Evolutionary conservation across 192 early-diverging fungal species (phyloP).

Genomic region (Backusella australiensis): DNA sequence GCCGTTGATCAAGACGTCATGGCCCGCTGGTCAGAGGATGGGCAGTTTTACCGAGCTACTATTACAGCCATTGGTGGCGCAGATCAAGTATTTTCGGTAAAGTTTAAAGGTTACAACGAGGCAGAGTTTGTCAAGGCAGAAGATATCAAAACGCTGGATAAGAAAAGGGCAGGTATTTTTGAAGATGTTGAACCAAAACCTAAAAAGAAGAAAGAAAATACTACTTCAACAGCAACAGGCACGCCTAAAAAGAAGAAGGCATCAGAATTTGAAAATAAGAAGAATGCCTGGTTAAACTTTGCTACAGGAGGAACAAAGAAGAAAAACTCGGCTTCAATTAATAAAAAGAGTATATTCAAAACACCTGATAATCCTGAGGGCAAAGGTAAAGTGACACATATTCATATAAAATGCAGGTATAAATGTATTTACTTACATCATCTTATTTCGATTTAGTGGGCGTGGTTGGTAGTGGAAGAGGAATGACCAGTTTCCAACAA

Average conservation of each 20-base stretch:
- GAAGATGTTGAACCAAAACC: constrained; percentile 17
- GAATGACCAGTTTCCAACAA: constrained; percentile 75
- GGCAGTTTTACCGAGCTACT: constrained; percentile 63
- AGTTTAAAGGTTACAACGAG: constrained; percentile 61
- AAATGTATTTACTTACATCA: neutral
- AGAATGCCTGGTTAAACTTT: constrained; percentile 75
- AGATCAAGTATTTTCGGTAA: constrained; percentile 53
- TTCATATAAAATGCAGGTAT: neutral
- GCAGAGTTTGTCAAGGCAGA: constrained; percentile 47
- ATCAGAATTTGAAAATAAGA: constrained; percentile 64
- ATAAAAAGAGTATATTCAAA: constrained; percentile 77
- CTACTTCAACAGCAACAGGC: constrained; percentile 4
- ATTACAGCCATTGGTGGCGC: constrained; percentile 57
- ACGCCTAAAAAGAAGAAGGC: constrained; percentile 44
- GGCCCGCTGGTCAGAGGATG: constrained; percentile 65
- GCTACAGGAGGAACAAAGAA: constrained; percentile 56
- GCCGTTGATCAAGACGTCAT: constrained; percentile 58
- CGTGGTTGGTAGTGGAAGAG: constrained; percentile 75
- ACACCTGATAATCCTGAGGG: constrained; percentile 78
- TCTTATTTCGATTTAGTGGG: constrained; percentile 49
- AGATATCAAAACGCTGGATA: constrained; percentile 49
- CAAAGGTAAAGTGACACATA: constrained; percentile 53
- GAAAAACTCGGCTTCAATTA: constrained; percentile 37
- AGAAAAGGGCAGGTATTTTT: constrained; percentile 36
- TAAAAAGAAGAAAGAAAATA: constrained; percentile 10